Evolutionary conservation across 345 rosid species (phyloP), one percentile per base, ranked within the genome.

Genomic region (Rhizophora apiculata): DNA sequence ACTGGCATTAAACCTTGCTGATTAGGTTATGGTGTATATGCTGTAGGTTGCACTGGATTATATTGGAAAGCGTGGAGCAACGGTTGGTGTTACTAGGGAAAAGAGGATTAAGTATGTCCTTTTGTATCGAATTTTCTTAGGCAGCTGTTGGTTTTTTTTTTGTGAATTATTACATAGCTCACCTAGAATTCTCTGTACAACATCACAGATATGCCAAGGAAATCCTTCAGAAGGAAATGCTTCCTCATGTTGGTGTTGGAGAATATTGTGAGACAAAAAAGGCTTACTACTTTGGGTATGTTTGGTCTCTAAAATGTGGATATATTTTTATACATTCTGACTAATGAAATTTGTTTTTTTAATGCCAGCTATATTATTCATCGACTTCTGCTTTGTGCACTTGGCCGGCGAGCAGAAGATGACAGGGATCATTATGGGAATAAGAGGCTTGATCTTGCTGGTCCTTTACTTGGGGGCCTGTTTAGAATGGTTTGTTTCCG

Each of bases 391-490:
- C 84, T 88, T 64, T 95, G 99, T 81, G 97, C 96, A 61, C 89
- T 91, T 79, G 93, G 93, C 71, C 92, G 93, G 75, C 84, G 96
- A 81, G 86, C 97, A 65, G 99, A 95, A 78, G 97, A 95, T 82
- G 99, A 95, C 65, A 87, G 99, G 68, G 99, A 95, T 83, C 99
- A 95, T 74, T 95, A 95, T 79, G 99, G 99, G 69, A 92, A 95
- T 85, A 95, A 95, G 79, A 90, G 99, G 85, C 97, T 95, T 64
- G 99, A 94, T 80, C 99, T 95, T 80, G 99, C 99, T 66, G 99
- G 99, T 68, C 99, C 99, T 36, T 81, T 95, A 72, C 96, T 95
- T 68, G 99, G 99, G 52, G 99, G 97, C 74, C 85, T 95, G 39
- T 95, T 95, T 72, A 84, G 99, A 85, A 89, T 88, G 97, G 99